Conservation (phyloP, 2,329 filamentous ascomycete genomes). For the Myriosclerotinia curreyana region DNA sequence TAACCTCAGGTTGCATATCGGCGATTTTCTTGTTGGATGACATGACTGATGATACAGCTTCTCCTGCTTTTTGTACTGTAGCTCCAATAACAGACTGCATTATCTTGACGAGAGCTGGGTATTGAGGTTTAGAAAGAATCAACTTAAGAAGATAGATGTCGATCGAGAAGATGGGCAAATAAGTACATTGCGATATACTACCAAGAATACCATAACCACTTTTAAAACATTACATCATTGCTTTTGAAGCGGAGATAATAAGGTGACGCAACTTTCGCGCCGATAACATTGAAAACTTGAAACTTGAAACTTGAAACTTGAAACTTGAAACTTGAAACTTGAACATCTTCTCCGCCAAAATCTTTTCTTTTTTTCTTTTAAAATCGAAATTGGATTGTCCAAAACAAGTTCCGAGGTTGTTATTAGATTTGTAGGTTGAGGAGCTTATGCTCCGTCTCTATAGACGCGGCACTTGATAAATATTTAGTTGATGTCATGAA, state of each 20-base stretch:
- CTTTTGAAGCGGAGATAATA: slow-evolving; percentile 1
- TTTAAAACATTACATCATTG: slow-evolving; percentile 3
- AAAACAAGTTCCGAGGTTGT: not conserved
- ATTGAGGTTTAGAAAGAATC: not conserved
- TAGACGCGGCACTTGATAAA: not conserved
- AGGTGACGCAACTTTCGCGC: not conserved
- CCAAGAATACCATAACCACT: not conserved
- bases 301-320: not conserved
- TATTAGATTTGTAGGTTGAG: not conserved
- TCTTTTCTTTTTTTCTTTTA: not conserved
- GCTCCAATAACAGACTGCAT: slow-evolving; percentile 20
- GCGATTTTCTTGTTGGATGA: slow-evolving; percentile 34
- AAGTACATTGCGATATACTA: not conserved
- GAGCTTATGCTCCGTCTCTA: not conserved
- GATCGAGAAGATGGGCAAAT: not conserved
- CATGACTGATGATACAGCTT: slow-evolving; percentile 29
- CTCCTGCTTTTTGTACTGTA: slow-evolving; percentile 29
- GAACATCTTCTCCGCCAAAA: not conserved
- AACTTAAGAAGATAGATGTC: not conserved
- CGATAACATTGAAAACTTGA: too few relatives aligned
- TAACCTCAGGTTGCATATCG: slow-evolving; percentile 45
- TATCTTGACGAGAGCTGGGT: not conserved
- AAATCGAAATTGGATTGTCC: not conserved
- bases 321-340: not conserved
- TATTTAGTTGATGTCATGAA: not conserved